phyloP scores from a whole-genome alignment of 1,139 yeast species.

The Zygosaccharomyces pseudobailii region DNA sequence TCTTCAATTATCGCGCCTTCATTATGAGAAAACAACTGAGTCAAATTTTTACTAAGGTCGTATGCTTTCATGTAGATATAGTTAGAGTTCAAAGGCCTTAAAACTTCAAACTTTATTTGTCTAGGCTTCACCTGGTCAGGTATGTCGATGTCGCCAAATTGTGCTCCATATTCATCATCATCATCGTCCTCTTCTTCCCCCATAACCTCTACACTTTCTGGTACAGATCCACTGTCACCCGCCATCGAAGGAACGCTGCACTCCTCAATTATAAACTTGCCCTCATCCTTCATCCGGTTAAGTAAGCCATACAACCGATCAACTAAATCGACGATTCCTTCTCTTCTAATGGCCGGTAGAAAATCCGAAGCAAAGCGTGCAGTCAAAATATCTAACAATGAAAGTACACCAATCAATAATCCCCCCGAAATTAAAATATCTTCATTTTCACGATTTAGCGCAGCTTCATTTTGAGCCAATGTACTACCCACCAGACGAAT shows the following conservation, averaged over 20 bases:
- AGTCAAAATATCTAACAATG: slow-evolving; percentile 46
- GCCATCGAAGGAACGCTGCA: slow-evolving; percentile 16
- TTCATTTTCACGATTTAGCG: slow-evolving; percentile 23
- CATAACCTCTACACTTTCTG: slow-evolving; percentile 20
- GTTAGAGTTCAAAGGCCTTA: slow-evolving; percentile 14
- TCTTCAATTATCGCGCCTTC: slow-evolving; percentile 28
- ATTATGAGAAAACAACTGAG: slow-evolving; percentile 15
- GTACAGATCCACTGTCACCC: slow-evolving; percentile 20
- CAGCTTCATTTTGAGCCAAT: slow-evolving; percentile 51
- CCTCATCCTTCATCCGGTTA: slow-evolving; percentile 18
- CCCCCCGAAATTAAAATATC: slow-evolving; percentile 35
- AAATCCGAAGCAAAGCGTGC: slow-evolving; percentile 43
- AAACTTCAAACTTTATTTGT: slow-evolving; percentile 20
- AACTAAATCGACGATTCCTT: slow-evolving; percentile 57
- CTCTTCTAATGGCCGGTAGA: slow-evolving; percentile 54
- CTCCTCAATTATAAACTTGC: slow-evolving; percentile 21
- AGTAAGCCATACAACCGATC: slow-evolving; percentile 11
- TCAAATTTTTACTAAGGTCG: slow-evolving; percentile 11
- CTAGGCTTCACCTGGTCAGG: slow-evolving; percentile 26
- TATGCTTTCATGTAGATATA: slow-evolving; percentile 13
- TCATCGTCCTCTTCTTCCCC: slow-evolving; percentile 31
- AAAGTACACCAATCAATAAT: slow-evolving; percentile 50
- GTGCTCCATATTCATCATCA: slow-evolving; percentile 32
- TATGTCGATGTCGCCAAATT: slow-evolving; percentile 23
- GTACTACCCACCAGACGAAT: slow-evolving; percentile 60